Evolutionary conservation across 495 filamentous ascomycete genomes (phyloP).

Genomic region (Tuber magnatum): DNA sequence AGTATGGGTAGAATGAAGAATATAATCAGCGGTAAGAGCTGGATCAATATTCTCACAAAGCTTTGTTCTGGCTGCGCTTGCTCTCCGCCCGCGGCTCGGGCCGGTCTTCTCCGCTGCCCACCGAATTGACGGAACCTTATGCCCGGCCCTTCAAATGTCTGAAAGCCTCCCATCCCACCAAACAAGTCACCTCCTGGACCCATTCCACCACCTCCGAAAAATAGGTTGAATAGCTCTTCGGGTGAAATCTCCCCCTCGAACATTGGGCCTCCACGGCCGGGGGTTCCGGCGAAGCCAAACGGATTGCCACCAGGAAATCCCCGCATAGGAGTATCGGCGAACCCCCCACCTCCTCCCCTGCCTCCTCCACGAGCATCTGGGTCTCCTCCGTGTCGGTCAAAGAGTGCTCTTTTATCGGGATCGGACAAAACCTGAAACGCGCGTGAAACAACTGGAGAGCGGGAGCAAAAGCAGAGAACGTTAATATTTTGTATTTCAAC

Average conservation of each 20-base stretch:
- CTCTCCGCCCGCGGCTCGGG: constrained; percentile 53
- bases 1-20: constrained; percentile 84
- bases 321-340: constrained; percentile 26
- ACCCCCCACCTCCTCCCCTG: constrained; percentile 45
- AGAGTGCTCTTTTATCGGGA: constrained; percentile 80
- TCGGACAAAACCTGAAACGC: constrained; percentile 93
- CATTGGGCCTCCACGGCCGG: constrained; percentile 47
- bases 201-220: constrained; percentile 74
- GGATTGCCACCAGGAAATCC: constrained; percentile 50
- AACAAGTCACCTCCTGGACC: constrained; percentile 54
- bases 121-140: constrained; percentile 84
- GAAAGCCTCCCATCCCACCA: constrained; percentile 82
- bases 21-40: constrained; percentile 74
- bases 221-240: constrained; percentile 91
- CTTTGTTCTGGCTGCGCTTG: constrained; percentile 46
- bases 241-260: constrained; percentile 86
- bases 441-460: constrained; percentile 67
- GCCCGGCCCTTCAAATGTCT: constrained; percentile 73
- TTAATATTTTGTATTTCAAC: constrained; percentile 13
- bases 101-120: constrained; percentile 65
- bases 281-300: constrained; percentile 61
- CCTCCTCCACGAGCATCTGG: constrained; percentile 77
- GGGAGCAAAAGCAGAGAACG: not conserved
- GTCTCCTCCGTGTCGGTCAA: constrained; percentile 80
- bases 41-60: constrained; percentile 52